These are phyloP conservation scores for Ceratobasidium theobromae DNA, from an alignment of 1,284 basidiomycete species.

Conservation along the genomic window DNA sequence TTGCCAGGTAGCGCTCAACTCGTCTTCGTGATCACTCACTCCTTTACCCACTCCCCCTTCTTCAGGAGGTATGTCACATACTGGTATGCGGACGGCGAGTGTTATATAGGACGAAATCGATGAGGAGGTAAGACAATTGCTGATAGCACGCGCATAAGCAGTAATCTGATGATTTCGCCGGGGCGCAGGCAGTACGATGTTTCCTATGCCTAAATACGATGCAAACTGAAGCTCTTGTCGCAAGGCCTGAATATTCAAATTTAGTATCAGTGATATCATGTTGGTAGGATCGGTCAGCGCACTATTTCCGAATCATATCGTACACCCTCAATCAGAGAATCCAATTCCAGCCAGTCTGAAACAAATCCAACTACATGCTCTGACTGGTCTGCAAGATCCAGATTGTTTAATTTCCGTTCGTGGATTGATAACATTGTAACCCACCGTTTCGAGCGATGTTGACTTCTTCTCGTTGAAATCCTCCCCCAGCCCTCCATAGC, in stretches of 20 bases:
- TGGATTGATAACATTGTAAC: conserved; percentile 38
- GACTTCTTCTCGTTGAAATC: conserved; percentile 81
- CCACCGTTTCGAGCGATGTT: conserved; percentile 82
- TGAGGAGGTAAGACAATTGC: conserved; percentile 68
- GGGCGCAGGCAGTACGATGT: conserved; percentile 87
- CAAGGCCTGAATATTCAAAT: conserved; percentile 65
- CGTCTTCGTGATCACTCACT: conserved; percentile 49
- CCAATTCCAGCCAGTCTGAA: conserved; percentile 94
- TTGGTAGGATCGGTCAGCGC: conserved; percentile 47
- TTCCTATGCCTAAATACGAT: conserved; percentile 84
- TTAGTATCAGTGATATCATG: neutral
- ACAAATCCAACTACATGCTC: conserved; percentile 74
- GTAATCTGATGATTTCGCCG: conserved; percentile 81
- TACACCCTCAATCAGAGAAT: conserved; percentile 92
- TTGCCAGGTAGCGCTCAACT: conserved; percentile 89
- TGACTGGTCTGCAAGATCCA: conserved; percentile 68
- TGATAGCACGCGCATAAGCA: conserved; percentile 90
- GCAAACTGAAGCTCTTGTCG: conserved; percentile 93
- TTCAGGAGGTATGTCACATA: conserved; percentile 57
- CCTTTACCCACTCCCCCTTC: conserved; percentile 12
- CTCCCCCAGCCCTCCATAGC: conserved; percentile 81
- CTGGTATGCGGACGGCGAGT: conserved; percentile 79
- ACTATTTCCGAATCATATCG: conserved; percentile 95
- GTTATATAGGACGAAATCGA: conserved; percentile 60
- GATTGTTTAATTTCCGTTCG: neutral